A percentile compares a stretch with the other conserved stretches of the same genome.
phyloP scores from a whole-genome alignment of 2,329 filamentous ascomycete genomes.

The Sphaceloma murrayae region DNA sequence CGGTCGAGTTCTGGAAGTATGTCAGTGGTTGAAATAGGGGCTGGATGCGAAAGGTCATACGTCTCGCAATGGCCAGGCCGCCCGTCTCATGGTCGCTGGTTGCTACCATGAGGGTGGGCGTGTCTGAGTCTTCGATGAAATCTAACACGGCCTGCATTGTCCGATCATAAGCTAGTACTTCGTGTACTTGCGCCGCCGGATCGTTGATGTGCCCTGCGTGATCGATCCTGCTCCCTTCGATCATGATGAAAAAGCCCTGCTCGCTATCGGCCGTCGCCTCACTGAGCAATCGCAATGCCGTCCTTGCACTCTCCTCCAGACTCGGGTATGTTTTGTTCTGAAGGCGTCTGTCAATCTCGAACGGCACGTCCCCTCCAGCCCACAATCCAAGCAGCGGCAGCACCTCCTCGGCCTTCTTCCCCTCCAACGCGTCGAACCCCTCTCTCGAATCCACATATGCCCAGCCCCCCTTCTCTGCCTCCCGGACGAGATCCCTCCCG shows the following conservation, averaged over 20 bases:
- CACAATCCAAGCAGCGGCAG: slow-evolving; percentile 82
- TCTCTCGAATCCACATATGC: slow-evolving; percentile 62
- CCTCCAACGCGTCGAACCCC: slow-evolving; percentile 63
- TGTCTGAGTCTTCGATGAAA: slow-evolving; percentile 65
- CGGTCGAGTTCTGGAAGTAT: slow-evolving; percentile 43
- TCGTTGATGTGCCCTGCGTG: slow-evolving; percentile 66
- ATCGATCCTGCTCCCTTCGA: slow-evolving; percentile 92
- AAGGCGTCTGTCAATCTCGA: slow-evolving; percentile 79
- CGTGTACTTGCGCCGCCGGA: slow-evolving; percentile 52
- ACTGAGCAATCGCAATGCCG: slow-evolving; percentile 68
- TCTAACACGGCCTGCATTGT: slow-evolving; percentile 74
- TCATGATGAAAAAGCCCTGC: slow-evolving; percentile 96
- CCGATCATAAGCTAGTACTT: slow-evolving; percentile 91
- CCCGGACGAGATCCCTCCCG: slow-evolving; percentile 59
- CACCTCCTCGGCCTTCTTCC: slow-evolving; percentile 56
- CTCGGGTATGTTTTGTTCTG: slow-evolving; percentile 76
- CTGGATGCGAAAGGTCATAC: slow-evolving; percentile 36
- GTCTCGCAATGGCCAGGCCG: slow-evolving; percentile 71
- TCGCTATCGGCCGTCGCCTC: slow-evolving; percentile 74
- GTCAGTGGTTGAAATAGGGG: not conserved
- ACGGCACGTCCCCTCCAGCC: slow-evolving; percentile 73
- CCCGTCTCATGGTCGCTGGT: slow-evolving; percentile 97
- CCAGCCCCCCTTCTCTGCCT: slow-evolving; percentile 67
- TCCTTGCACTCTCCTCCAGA: slow-evolving; percentile 80
- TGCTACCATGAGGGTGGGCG: slow-evolving; percentile 70